Evolutionary conservation across 2,329 filamentous ascomycete genomes (phyloP), one percentile per base, ranked within the genome.

Genomic region (Trichoderma simmonsii): DNA sequence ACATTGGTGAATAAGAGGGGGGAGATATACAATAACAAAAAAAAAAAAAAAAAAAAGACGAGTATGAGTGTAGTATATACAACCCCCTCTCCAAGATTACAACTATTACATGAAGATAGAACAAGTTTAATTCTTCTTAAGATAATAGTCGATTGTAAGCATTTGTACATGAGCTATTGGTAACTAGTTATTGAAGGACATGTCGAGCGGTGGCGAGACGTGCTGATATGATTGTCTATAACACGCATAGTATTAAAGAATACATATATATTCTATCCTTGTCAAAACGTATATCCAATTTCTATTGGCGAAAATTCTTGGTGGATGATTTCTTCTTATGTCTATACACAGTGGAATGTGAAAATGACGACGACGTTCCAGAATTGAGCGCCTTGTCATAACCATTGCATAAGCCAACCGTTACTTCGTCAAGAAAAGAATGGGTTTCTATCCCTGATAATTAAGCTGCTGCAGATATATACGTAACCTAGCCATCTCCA

Each of bases 21-120:
- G 8, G 6, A 3, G 7, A 21, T 3, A 12, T 2, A n/a, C 9
- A 21, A 21, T 21, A 12, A 9, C 43, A 51, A 51, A n/a, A n/a
- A n/a, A n/a, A n/a, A n/a, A n/a, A n/a, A n/a, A n/a, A n/a, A n/a
- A n/a, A n/a, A n/a, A n/a, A n/a, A 2, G 43, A 21, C n/a, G n/a
- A 51, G 9, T 48, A 48, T 11, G 43, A 48, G 43, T 21, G n/a
- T 21, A 21, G 18, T 21, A 21, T 21, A 12, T 51, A 2, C 0
- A 51, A 21, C 43, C 1, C 9, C 2, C 4, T 9, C n/a, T 21
- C 9, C 8, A 21, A 51, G 18, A 51, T 21, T 2, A 21, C 5
- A 12, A 6, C 1, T 21, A 2, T 21, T 5, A 51, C 0, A 51
- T 51, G 8, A 3, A 21, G 0, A 51, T n/a, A 21, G 0, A 21